These are phyloP conservation scores for Dothidotthia symphoricarpi DNA, from an alignment of 2,329 filamentous ascomycete species.

Conservation along the genomic window DNA sequence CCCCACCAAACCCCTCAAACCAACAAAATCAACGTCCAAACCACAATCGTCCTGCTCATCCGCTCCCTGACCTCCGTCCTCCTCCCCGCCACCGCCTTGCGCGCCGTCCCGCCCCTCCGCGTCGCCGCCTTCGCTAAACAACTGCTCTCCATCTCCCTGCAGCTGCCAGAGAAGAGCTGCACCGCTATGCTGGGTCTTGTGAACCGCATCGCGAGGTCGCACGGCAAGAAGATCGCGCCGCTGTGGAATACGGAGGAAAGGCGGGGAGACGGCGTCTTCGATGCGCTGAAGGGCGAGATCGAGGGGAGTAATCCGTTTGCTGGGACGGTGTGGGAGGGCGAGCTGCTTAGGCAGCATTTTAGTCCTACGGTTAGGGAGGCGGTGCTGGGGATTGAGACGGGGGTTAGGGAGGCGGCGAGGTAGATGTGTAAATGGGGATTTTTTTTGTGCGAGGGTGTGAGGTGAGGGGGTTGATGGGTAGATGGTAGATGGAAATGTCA, in stretches of 20 bases:
- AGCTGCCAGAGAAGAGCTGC: conserved; percentile 85
- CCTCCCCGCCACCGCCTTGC: conserved; percentile 69
- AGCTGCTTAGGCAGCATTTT: conserved; percentile 80
- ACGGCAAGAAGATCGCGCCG: conserved; percentile 77
- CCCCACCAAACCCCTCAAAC: conserved; percentile 42
- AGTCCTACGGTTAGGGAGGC: conserved; percentile 82
- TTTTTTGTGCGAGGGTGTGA: too few species aligned
- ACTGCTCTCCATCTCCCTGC: conserved; percentile 75
- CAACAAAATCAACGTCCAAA: conserved; percentile 88
- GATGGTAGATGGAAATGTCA: too few species aligned
- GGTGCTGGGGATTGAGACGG: conserved; percentile 43
- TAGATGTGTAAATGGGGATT: conserved; percentile 1
- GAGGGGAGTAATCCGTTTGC: conserved; percentile 91
- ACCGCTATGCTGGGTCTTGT: conserved; percentile 77
- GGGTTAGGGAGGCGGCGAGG: conserved; percentile 30
- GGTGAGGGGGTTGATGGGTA: too few species aligned
- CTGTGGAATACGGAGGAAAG: conserved; percentile 95
- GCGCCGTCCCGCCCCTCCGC: conserved; percentile 74
- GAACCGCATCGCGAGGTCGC: conserved; percentile 73
- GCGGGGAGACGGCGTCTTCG: conserved; percentile 84
- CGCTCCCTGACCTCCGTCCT: conserved; percentile 81
- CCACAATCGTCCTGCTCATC: conserved; percentile 87
- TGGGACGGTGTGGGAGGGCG: conserved; percentile 88
- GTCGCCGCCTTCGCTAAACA: conserved; percentile 94
- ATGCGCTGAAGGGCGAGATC: conserved; percentile 66